phyloP scores from a whole-genome alignment of 2,329 filamentous ascomycete species.

The Cadophora malorum region DNA sequence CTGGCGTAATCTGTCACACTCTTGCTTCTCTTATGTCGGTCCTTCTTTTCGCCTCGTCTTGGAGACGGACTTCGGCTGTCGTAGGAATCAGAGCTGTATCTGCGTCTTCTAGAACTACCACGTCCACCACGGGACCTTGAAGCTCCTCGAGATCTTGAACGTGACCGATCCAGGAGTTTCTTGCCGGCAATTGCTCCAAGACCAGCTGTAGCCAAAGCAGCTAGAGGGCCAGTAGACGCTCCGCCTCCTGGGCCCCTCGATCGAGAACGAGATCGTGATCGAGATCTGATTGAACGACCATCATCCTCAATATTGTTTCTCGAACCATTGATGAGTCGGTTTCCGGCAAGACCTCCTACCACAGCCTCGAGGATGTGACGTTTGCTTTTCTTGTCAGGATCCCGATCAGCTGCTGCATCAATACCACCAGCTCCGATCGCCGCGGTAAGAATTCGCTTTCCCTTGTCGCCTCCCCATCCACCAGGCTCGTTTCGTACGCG shows the following conservation, averaged over 20 bases:
- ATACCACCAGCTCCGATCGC: slow-evolving; percentile 86
- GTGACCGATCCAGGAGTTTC: slow-evolving; percentile 58
- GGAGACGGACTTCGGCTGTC: slow-evolving; percentile 44
- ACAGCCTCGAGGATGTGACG: slow-evolving; percentile 86
- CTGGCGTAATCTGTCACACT: slow-evolving; percentile 69
- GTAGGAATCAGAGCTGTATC: slow-evolving; percentile 42
- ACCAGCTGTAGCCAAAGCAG: slow-evolving; percentile 67
- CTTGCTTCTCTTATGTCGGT: slow-evolving; percentile 64
- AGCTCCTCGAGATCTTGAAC: slow-evolving; percentile 55
- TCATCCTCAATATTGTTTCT: slow-evolving; percentile 62
- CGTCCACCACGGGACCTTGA: slow-evolving; percentile 49
- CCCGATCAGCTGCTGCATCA: slow-evolving; percentile 72
- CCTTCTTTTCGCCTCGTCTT: slow-evolving; percentile 37
- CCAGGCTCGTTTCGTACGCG: slow-evolving; percentile 88
- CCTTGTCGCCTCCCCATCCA: slow-evolving; percentile 88
- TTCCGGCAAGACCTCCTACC: slow-evolving; percentile 85
- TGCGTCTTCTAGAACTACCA: slow-evolving; percentile 40
- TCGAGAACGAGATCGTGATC: slow-evolving; percentile 68
- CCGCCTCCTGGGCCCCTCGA: slow-evolving; percentile 48
- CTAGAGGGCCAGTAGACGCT: slow-evolving; percentile 57
- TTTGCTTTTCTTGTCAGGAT: slow-evolving; percentile 77
- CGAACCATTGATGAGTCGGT: slow-evolving; percentile 83
- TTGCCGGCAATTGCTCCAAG: slow-evolving; percentile 66
- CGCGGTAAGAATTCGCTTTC: slow-evolving; percentile 88
- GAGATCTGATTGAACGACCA: slow-evolving; percentile 61